Base-by-base conservation (phyloP, 2,329 filamentous ascomycete species). In the Fusarium newnesense region DNA sequence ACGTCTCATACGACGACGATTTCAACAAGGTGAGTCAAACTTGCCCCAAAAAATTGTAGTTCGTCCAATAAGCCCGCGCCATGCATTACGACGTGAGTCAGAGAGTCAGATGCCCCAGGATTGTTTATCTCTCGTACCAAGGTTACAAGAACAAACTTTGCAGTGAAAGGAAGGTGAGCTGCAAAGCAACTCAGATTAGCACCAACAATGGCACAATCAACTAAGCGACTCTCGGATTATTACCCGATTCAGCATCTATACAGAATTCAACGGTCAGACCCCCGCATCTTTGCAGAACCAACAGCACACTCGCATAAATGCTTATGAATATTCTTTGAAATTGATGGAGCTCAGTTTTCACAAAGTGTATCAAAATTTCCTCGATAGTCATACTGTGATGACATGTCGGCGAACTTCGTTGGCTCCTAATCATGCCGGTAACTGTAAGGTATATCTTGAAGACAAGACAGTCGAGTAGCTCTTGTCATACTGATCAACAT, bases 91-190 rank as follows among this genome's bases (percentile, higher is more conserved):
- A 59, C 6, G 21, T 67, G 63, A 61, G 46, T 61, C 63, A 67
- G 62, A 67, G 30, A 36, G n/a, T 34, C 47, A 50, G 30, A 34
- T 34, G n/a, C 30, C 21, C 30, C 16, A 24, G 30, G 16, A 24
- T 50, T 19, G 30, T 13, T 34, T 50, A 24, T 50, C 47, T 34
- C 47, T 34, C 8, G 46, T 52, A 36, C 18, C 4, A 52, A 52
- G 32, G 36, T 52, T 16, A 52, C 32, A 24, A 36, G n/a, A 52
- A 58, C n/a, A 15, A 12, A 2, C 37, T 47, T 39, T 50, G 32
- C 26, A 59, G 37, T 58, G 49, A 65, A 61, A 54, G 47, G 40
- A 67, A 42, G 46, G 62, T 37, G 44, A 49, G 39, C 19, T 58
- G 40, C 18, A 26, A 12, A 46, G 28, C 37, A 32, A 24, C 53